These are phyloP conservation scores for Blastocystis sp. DNA, from an alignment of 352 stramenopile species.

Conservation along the genomic window DNA sequence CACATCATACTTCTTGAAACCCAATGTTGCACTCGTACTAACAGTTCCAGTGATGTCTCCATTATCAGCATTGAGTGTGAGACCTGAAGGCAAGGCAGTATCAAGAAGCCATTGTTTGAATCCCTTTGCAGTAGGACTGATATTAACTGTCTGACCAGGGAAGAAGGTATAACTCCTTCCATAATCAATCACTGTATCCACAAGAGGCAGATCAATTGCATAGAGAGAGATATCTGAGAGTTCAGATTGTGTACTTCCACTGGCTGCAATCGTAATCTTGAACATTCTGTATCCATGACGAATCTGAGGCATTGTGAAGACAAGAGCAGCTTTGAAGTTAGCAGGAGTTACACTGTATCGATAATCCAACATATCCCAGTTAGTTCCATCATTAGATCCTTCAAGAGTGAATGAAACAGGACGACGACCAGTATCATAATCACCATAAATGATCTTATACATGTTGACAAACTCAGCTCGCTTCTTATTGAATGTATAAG, in stretches of 20 bases:
- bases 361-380: not conserved
- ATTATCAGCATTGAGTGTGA: not conserved
- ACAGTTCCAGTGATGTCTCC: not conserved
- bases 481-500: slow-evolving; percentile 10
- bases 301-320: not conserved
- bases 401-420: not conserved
- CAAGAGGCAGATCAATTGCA: not conserved
- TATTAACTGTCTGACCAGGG: not conserved
- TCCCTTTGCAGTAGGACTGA: not conserved
- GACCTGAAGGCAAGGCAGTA: not conserved
- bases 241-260: not conserved
- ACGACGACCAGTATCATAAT: not conserved
- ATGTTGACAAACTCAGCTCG: not conserved
- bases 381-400: not conserved
- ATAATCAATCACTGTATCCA: not conserved
- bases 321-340: not conserved
- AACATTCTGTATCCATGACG: not conserved
- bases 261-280: not conserved
- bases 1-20: not conserved
- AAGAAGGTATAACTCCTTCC: not conserved
- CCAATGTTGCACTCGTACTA: not conserved
- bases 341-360: not conserved
- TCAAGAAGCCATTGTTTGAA: not conserved
- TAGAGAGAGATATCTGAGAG: not conserved
- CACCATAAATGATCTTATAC: not conserved